Percentiles rank a stretch among this genome's conserved stretches.
These are phyloP conservation scores for Spathaspora gorwiae DNA, from an alignment of 805 yeast species.

Conservation along the genomic window DNA sequence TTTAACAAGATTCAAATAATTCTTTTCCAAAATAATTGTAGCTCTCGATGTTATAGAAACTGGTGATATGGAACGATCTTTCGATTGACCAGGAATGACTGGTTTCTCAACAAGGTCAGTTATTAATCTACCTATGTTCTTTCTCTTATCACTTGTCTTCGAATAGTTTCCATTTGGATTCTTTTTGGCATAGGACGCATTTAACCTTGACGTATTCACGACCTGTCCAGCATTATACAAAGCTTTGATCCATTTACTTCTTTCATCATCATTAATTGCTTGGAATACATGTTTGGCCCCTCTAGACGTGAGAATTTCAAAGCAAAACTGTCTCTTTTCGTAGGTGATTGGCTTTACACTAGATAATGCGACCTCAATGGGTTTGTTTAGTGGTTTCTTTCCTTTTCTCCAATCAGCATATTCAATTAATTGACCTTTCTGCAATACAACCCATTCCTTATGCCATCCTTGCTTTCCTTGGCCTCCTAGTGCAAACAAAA, in stretches of 20 bases:
- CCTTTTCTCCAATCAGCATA: constrained; percentile 80
- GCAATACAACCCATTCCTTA: constrained; percentile 78
- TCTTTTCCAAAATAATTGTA: constrained; percentile 15
- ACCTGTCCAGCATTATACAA: constrained; percentile 56
- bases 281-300: constrained; percentile 70
- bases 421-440: constrained; percentile 64
- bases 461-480: constrained; percentile 75
- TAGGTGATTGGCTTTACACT: constrained; percentile 47
- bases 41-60: constrained; percentile 26
- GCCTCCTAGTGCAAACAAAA: constrained; percentile 55
- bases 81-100: constrained; percentile 6
- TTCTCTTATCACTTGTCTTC: background rate
- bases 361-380: constrained; percentile 68
- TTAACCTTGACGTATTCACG: constrained; percentile 19
- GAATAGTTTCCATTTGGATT: background rate
- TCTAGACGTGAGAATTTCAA: constrained; percentile 69
- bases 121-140: constrained; percentile 2
- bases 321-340: constrained; percentile 55
- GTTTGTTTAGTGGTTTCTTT: constrained; percentile 53
- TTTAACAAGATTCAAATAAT: constrained; percentile 37
- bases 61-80: constrained; percentile 23
- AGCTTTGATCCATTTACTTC: constrained; percentile 63
- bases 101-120: constrained; percentile 13
- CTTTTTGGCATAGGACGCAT: background rate
- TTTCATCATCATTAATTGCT: constrained; percentile 64